Percentiles rank a stretch among this genome's conserved stretches.
phyloP scores from a whole-genome alignment of 2,329 filamentous ascomycete genomes.

The Exophiala calicioides region DNA sequence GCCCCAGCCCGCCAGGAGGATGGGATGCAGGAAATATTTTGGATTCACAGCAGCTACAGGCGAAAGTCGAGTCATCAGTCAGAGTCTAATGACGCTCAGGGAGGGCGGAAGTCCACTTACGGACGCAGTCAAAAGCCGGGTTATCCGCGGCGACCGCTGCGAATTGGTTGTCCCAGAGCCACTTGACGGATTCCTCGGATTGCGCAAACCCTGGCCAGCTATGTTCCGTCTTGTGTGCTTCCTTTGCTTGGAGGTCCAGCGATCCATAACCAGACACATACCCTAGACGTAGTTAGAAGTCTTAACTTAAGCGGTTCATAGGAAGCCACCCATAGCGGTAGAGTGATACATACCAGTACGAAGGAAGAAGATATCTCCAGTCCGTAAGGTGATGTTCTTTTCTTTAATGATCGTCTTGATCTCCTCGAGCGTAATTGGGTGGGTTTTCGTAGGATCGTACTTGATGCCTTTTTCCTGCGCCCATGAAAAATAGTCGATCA shows the following conservation, averaged over 20 bases:
- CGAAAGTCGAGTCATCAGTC: too few relatives aligned
- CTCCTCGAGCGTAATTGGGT: constrained; percentile 53
- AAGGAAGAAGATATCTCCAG: constrained; percentile 68
- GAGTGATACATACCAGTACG: constrained; percentile 61
- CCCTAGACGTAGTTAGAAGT: constrained; percentile 47
- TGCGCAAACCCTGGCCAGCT: constrained; percentile 51
- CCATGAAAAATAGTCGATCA: constrained; percentile 47
- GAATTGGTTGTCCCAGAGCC: constrained; percentile 62
- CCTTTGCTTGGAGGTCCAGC: constrained; percentile 33
- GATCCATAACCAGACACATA: neutral
- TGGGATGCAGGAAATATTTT: constrained; percentile 8
- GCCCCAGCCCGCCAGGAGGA: constrained; percentile 27
- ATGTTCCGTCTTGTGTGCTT: neutral
- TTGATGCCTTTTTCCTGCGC: constrained; percentile 52
- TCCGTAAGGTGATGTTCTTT: constrained; percentile 41
- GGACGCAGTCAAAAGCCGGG: constrained; percentile 54
- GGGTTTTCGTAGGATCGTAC: constrained; percentile 45
- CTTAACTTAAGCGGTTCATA: too few relatives aligned
- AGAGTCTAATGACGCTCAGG: constrained; percentile 24
- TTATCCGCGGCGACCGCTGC: constrained; percentile 58
- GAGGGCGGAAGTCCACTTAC: constrained; percentile 24
- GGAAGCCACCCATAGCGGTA: constrained; percentile 35
- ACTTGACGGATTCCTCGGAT: constrained; percentile 50
- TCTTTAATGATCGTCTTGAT: constrained; percentile 55
- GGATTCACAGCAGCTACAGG: constrained; percentile 28